Evolutionary conservation across 2,329 filamentous ascomycete genomes (phyloP).

Genomic region (Bertia moriformis): DNA sequence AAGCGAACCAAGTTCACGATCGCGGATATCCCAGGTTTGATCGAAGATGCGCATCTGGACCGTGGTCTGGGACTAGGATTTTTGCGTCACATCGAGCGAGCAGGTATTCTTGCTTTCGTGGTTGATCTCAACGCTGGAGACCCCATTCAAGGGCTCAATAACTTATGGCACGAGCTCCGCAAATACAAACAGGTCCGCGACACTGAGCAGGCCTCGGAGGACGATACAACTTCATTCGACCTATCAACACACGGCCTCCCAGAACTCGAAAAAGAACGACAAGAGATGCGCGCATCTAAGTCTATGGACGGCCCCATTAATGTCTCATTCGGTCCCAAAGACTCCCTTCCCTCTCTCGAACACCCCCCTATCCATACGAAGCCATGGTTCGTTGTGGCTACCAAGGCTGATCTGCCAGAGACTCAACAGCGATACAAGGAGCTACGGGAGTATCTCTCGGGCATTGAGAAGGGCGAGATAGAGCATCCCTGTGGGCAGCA

Average conservation of each 20-base stretch:
- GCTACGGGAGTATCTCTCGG: background rate
- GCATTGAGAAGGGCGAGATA: background rate
- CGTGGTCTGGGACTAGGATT: slow-evolving; percentile 53
- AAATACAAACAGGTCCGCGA: slow-evolving; percentile 42
- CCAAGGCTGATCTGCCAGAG: background rate
- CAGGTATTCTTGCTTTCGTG: slow-evolving; percentile 52
- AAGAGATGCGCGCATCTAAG: background rate
- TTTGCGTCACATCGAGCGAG: slow-evolving; percentile 54
- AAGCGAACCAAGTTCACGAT: slow-evolving; percentile 48
- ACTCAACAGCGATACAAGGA: background rate
- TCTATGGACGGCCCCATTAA: background rate
- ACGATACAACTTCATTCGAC: no score
- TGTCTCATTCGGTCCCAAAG: background rate
- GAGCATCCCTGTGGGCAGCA: background rate
- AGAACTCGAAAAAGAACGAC: background rate
- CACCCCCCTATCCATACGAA: background rate
- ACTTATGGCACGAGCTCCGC: slow-evolving; percentile 49
- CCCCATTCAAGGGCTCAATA: slow-evolving; percentile 39
- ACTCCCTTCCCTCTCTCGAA: background rate
- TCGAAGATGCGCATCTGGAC: slow-evolving; percentile 52
- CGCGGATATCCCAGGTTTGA: slow-evolving; percentile 54
- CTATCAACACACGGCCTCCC: background rate
- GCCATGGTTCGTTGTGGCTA: slow-evolving; percentile 1
- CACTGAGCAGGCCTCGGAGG: slow-evolving; percentile 25
- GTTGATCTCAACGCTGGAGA: slow-evolving; percentile 46